phyloP scores from a whole-genome alignment of 139 green algal genomes.

The Penium margaritaceum region DNA sequence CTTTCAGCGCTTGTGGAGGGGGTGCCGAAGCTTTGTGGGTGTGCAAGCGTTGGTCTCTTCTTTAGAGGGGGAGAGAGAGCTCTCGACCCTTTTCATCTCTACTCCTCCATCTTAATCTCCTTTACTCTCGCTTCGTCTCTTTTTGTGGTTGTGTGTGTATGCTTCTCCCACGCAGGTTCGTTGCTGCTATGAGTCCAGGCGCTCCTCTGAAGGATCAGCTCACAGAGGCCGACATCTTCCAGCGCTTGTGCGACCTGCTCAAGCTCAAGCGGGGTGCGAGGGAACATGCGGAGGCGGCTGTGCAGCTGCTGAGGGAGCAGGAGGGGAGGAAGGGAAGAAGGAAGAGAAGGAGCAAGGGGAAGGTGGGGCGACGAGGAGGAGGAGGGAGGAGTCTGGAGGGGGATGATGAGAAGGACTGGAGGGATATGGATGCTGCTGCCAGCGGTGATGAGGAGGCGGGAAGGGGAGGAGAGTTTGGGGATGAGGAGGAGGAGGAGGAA shows the following conservation, averaged over 20 bases:
- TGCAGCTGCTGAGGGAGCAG: neutral
- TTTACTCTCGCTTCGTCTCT: neutral
- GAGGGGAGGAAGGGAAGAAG: neutral
- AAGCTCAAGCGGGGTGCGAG: slow-evolving; percentile 1
- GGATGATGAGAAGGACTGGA: neutral
- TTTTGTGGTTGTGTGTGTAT: neutral
- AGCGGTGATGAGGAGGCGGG: neutral
- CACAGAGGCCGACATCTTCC: neutral
- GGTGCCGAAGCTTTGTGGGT: too few relatives aligned
- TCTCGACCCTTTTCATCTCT: too few relatives aligned
- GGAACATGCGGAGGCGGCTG: neutral
- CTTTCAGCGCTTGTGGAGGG: too few relatives aligned
- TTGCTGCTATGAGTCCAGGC: too few relatives aligned
- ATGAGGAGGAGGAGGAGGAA: neutral
- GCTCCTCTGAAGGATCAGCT: too few relatives aligned
- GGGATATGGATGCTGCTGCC: slow-evolving; percentile 7
- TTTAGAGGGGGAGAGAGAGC: too few relatives aligned
- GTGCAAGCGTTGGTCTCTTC: too few relatives aligned
- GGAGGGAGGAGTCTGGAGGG: neutral
- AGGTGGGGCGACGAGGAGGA: neutral
- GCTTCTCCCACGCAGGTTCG: too few relatives aligned
- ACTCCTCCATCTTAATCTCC: too few relatives aligned
- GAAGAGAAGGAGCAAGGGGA: neutral
- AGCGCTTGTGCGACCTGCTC: slow-evolving; percentile 6
- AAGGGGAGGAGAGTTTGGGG: neutral